phyloP scores from a whole-genome alignment of 257 asterid genomes.

The Galeopsis tetrahit region DNA sequence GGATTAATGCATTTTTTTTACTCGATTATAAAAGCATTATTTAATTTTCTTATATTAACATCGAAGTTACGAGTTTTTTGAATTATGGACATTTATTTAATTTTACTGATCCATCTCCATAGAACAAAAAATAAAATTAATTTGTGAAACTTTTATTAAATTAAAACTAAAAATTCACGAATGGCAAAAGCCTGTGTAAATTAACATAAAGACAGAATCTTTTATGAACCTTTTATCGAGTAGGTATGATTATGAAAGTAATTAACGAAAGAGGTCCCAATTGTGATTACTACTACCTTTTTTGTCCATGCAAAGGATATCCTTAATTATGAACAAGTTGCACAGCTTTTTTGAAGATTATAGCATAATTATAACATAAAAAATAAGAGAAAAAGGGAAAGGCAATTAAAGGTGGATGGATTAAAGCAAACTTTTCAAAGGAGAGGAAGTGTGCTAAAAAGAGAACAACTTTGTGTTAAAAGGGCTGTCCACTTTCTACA shows the following conservation, averaged over 20 bases:
- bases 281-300: slow-evolving; percentile 23
- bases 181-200: too few relatives aligned
- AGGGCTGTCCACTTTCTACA: slow-evolving; percentile 98
- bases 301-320: slow-evolving; percentile 37
- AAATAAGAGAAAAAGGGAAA: slow-evolving; percentile 42
- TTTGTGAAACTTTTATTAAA: too few relatives aligned
- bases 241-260: neutral
- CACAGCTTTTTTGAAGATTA: slow-evolving; percentile 32
- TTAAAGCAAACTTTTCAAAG: slow-evolving; percentile 61
- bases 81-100: too few relatives aligned
- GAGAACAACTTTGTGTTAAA: slow-evolving; percentile 81
- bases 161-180: too few relatives aligned
- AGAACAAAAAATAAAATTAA: too few relatives aligned
- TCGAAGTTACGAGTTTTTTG: too few relatives aligned
- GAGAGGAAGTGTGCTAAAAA: slow-evolving; percentile 62
- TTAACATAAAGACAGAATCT: too few relatives aligned
- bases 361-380: slow-evolving; percentile 35
- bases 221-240: too few relatives aligned
- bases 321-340: slow-evolving; percentile 7
- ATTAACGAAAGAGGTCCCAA: slow-evolving; percentile 27
- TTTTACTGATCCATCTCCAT: too few relatives aligned
- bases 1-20: too few relatives aligned
- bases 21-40: too few relatives aligned
- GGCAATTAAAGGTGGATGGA: slow-evolving; percentile 54
- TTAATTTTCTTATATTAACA: too few relatives aligned